Evolutionary conservation across 345 rosid genomes (phyloP), one percentile per base, ranked within the genome.

Genomic region (Citrus cavaleriei): DNA sequence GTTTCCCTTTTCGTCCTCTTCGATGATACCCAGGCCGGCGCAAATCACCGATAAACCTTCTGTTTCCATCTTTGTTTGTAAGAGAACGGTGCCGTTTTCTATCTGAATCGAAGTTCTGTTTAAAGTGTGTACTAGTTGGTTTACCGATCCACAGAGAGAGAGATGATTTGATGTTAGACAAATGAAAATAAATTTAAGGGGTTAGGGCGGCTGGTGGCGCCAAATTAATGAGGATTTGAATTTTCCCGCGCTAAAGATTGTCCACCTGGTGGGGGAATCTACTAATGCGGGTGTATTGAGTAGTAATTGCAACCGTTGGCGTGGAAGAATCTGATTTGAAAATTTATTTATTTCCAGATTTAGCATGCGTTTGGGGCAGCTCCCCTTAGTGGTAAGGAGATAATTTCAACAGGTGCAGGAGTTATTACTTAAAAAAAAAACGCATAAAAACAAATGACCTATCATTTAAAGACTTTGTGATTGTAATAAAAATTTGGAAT

Each of bases 1-100:
- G 64, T 58, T 82, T 69, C 94, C 83, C 34, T 58, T 63, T 4
- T 76, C 84, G 68, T 93, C 93, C 83, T 87, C 92, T 38, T 87
- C 93, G 9, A 79, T 73, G 75, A 78, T 57, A 72, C 93, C 95
- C 57, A 95, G 91, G 80, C 93, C 89, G 61, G 90, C 89, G 78
- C 98, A 93, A 76, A 89, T 88, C 35, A 78, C 78, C 18, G 98
- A 91, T 79, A 93, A 79, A 7, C 91, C 98, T 74, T 88, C 88
- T 83, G 83, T 82, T 69, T 89, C 92, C 88, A 87, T 89, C 38
- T 80, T 68, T 71, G n/a, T 14, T 46, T 57, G 8, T 19, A 58
- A 54, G 14, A 38, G 0, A 42, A 38, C 14, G 27, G 40, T 58
- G 30, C 58, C 30, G 66, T 27, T 64, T 49, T 13, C 30, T 30